Base-by-base conservation (phyloP, 2,329 filamentous ascomycete species). In the Neonectria coccinea region DNA sequence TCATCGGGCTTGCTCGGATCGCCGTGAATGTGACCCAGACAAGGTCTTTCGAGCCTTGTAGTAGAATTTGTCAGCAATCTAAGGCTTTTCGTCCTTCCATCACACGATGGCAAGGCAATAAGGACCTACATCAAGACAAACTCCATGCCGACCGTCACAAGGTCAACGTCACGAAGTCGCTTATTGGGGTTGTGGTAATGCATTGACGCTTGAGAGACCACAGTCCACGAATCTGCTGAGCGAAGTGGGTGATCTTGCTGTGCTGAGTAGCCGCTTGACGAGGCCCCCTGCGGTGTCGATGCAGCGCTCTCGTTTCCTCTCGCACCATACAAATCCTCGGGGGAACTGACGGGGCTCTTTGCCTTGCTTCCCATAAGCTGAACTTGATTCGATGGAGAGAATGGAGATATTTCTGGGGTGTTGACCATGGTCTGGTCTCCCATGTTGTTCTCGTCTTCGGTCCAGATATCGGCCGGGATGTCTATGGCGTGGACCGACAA, bases 91-190 rank as follows among this genome's bases (percentile, higher is more conserved):
- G 9, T 18, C 44, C 4, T 20, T 39, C 6, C 14, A 39, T 39
- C 12, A 39, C 6, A 39, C 9, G 1, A 8, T n/a, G 36, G 6
- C n/a, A 14, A 9, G 10, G 36, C 0, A n/a, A 14, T 18, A 18
- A 53, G 18, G 14, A 44, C 52, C 3, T 11, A 76, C 77, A 70
- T 74, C n/a, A 79, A 50, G 1, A 79, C 76, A 62, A 79, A 79
- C 10, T 79, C 75, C 70, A 79, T 76, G 3, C 75, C 77, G 11
- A 74, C 27, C 12, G 36, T 22, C 29, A 55, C 52, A 10, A 14
- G 7, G 36, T 55, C 52, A 44, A 55, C 11, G 7, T 55, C 36
- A n/a, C 39, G 18, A 9, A 42, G 5, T 14, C 52, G 52, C 16
- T 22, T 25, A 5, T n/a, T 6, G 5, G 27, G 36, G 5, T 22